Evolutionary conservation across 164 flowering plant species (phyloP), one percentile per base, ranked within the genome.

Genomic region (Liriodendron chinense): DNA sequence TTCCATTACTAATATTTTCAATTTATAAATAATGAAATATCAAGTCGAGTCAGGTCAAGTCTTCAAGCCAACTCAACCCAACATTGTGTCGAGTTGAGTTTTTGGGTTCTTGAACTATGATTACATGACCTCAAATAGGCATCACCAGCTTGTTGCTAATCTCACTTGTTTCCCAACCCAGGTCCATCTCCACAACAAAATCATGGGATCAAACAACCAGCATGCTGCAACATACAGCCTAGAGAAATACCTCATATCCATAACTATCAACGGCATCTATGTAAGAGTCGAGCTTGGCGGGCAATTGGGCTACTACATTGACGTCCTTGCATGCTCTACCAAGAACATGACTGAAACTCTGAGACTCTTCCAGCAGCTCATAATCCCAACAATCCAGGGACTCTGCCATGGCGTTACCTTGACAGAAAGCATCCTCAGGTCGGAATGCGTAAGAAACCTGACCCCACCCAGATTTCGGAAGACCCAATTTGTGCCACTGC

Each of bases 231-330:
- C 93, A 26, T 91, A 91, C 86, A 81, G 79, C 71, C 89, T 96
- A 13, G 97, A 94, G 82, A 96, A 92, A 77, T 83, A 89, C 86
- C 91, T 96, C 63, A 96, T 96, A 79, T 80, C 82, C 14, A 83
- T 96, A 72, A 85, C 74, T 59, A 89, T 92, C 74, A 88, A 96
- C 71, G 98, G 98, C 9, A 86, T 94, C 23, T 62, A 86, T 69
- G 80, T 96, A 72, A 85, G 97, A 78, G 87, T 96, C 28, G 99
- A 94, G 81, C 94, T 91, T 62, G 97, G 98, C 74, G 97, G 97
- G 62, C 92, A 89, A 66, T 65, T 89, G 70, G 93, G 90, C 26
- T 79, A 91, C 83, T 86, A 84, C 77, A 84, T 96, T 50, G 99
- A 94, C 73, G 84, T 94, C 68, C 92, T 96, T 14, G 92, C 96